Percentiles rank a stretch among this genome's conserved stretches.
phyloP scores from a whole-genome alignment of 2,329 filamentous ascomycete species.

The Anisogramma anomala region DNA sequence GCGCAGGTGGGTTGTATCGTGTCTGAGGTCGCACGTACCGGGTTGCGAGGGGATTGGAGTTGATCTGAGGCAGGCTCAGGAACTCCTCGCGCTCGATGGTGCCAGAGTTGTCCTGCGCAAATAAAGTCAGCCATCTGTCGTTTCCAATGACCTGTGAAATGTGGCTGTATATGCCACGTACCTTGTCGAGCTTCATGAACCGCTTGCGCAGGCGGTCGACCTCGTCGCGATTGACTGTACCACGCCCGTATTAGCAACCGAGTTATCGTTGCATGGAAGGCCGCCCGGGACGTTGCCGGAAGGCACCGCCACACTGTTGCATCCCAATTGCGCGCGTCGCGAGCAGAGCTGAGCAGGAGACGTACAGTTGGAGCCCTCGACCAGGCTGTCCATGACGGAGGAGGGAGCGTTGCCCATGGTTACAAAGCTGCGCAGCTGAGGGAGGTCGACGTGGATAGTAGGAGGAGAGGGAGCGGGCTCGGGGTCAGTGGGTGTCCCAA shows the following conservation, averaged over 20 bases:
- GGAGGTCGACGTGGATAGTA: neutral
- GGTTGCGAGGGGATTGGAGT: conserved; percentile 92
- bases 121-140: conserved; percentile 1
- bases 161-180: conserved; percentile 31
- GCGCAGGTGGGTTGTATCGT: neutral
- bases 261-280: too few species aligned
- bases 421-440: neutral
- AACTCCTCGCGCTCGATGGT: conserved; percentile 99
- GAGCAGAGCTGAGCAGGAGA: too few species aligned
- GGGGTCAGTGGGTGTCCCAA: neutral
- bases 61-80: conserved; percentile 91
- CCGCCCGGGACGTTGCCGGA: neutral
- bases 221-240: conserved; percentile 85
- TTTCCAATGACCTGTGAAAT: neutral
- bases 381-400: conserved; percentile 83
- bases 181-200: conserved; percentile 99
- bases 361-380: conserved; percentile 89
- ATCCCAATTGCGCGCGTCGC: too few species aligned
- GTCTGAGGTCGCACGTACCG: conserved; percentile 43
- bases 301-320: too few species aligned
- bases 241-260: neutral
- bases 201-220: conserved; percentile 90
- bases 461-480: neutral
- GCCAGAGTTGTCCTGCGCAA: conserved; percentile 76
- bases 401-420: conserved; percentile 59